phyloP scores from a whole-genome alignment of 2,329 filamentous ascomycete species.

The Ophiostoma ulmi region DNA sequence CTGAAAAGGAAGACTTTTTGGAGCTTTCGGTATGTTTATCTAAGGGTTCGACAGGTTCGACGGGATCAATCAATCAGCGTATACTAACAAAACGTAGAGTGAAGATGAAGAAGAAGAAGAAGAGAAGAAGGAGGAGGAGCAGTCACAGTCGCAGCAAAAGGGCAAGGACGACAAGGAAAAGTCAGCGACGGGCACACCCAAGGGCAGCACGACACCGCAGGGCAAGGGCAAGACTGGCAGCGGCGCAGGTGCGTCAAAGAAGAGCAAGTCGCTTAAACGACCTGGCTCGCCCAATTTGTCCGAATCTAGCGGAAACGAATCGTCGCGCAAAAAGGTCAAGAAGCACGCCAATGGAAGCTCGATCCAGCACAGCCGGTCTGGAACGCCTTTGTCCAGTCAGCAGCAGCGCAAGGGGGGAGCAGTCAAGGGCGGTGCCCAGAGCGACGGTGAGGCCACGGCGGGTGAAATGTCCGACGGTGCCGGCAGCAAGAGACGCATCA shows the following conservation, averaged over 20 bases:
- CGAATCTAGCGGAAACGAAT: conserved; percentile 89
- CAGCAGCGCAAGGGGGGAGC: conserved; percentile 38
- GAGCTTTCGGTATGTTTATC: conserved; percentile 34
- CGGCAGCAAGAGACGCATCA: conserved; percentile 49
- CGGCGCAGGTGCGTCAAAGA: conserved; percentile 40
- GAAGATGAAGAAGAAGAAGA: conserved; percentile 36
- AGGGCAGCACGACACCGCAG: conserved; percentile 58
- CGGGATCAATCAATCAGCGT: too few relatives aligned
- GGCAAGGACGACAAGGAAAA: conserved; percentile 46
- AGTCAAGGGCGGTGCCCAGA: conserved; percentile 49
- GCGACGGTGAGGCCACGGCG: conserved; percentile 67
- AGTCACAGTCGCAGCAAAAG: conserved; percentile 45
- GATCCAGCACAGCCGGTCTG: conserved; percentile 48
- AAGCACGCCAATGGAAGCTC: conserved; percentile 50
- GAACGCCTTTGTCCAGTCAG: conserved; percentile 50
- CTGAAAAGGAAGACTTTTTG: conserved; percentile 35
- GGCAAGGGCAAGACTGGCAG: conserved; percentile 43
- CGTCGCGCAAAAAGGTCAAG: conserved; percentile 70
- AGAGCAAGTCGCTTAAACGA: conserved; percentile 66
- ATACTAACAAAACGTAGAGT: conserved; percentile 36
- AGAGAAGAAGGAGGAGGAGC: conserved; percentile 47
- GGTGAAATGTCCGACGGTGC: conserved; percentile 59
- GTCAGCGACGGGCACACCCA: conserved; percentile 55
- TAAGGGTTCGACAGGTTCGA: neutral
- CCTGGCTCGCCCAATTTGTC: conserved; percentile 81